A percentile compares a stretch with the other conserved stretches of the same genome.
phyloP scores from a whole-genome alignment of 805 yeast genomes.

The Metschnikowia gelsemii region DNA sequence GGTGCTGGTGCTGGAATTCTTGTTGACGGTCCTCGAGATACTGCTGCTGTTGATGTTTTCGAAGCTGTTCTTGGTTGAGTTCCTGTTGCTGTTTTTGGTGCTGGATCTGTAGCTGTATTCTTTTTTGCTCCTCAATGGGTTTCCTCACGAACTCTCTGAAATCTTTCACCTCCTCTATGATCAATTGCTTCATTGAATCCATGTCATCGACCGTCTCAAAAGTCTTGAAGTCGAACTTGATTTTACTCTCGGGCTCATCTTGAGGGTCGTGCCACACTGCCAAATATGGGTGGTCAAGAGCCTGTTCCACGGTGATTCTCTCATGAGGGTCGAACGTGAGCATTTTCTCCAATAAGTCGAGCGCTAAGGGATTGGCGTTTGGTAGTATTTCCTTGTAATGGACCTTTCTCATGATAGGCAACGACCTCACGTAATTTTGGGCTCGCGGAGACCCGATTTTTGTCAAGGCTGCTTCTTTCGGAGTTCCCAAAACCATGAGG shows the following conservation, averaged over 20 bases:
- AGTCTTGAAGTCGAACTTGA: conserved; percentile 75
- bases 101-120: conserved; percentile 39
- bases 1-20: conserved; percentile 7
- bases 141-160: conserved; percentile 80
- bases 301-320: conserved; percentile 85
- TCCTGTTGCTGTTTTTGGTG: conserved; percentile 21
- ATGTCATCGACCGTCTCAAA: conserved; percentile 82
- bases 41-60: conserved; percentile 18
- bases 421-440: conserved; percentile 82
- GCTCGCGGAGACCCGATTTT: conserved; percentile 79
- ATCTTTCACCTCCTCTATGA: conserved; percentile 72
- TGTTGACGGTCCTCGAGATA: conserved; percentile 11
- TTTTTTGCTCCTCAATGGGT: conserved; percentile 59
- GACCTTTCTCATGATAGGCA: conserved; percentile 79
- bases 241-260: conserved; percentile 83
- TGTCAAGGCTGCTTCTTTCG: conserved; percentile 51
- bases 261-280: conserved; percentile 69
- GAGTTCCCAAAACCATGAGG: conserved; percentile 86
- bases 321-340: conserved; percentile 82
- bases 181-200: conserved; percentile 70
- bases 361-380: conserved; percentile 79
- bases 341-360: conserved; percentile 67
- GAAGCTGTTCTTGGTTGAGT: conserved; percentile 18
- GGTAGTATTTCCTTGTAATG: conserved; percentile 77
- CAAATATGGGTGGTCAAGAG: conserved; percentile 84